Percentiles rank a stretch among this genome's conserved stretches.
phyloP scores from a whole-genome alignment of 805 yeast species.

The Candida silvicultrix region DNA sequence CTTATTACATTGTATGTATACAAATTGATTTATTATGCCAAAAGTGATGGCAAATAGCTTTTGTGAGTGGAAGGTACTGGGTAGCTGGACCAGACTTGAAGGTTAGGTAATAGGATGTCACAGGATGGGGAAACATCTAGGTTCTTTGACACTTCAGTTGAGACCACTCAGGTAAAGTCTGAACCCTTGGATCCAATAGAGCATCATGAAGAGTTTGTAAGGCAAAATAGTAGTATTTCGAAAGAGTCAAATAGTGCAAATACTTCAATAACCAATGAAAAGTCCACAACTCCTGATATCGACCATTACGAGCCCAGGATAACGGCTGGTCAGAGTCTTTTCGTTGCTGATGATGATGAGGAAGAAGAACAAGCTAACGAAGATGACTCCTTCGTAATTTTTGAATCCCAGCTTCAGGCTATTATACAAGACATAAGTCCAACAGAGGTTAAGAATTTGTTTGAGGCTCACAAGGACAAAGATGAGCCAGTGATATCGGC shows the following conservation, averaged over 20 bases:
- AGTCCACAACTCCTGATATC: neutral
- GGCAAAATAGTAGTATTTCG: neutral
- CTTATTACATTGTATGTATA: neutral
- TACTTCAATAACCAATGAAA: neutral
- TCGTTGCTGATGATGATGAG: slow-evolving; percentile 1
- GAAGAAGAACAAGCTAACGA: slow-evolving; percentile 3
- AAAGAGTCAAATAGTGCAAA: neutral
- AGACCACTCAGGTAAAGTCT: neutral
- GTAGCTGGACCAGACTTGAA: no score
- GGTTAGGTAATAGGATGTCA: neutral
- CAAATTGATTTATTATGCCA: neutral
- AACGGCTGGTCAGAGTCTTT: neutral
- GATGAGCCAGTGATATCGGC: slow-evolving; percentile 30
- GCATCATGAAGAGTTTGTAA: neutral
- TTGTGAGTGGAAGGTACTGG: no score
- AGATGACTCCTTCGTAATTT: slow-evolving; percentile 18
- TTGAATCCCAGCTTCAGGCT: slow-evolving; percentile 26
- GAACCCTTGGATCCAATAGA: slow-evolving; percentile 1
- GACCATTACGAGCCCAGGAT: neutral
- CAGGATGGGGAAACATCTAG: neutral
- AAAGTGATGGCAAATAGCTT: neutral
- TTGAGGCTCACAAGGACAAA: slow-evolving; percentile 19
- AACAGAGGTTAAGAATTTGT: slow-evolving; percentile 17
- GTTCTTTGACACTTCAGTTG: neutral
- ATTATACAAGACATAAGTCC: slow-evolving; percentile 29